Conservation (phyloP, 768 basidiomycete genomes). For the Tylopilus intermedius region DNA sequence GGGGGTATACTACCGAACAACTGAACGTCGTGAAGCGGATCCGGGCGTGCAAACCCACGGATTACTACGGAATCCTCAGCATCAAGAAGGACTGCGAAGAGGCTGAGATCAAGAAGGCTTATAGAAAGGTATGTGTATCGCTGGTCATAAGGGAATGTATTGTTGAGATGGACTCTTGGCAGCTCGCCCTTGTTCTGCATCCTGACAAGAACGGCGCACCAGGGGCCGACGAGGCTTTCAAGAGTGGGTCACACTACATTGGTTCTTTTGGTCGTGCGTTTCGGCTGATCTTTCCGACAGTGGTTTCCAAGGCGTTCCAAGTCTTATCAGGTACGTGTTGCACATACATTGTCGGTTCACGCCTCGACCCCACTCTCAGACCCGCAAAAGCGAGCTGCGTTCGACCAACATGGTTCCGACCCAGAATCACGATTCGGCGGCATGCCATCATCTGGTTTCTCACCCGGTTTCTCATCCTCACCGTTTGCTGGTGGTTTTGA, state of each 20-base stretch:
- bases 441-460: conserved; percentile 51
- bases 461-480: conserved; percentile 38
- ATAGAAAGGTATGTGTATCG: conserved; percentile 73
- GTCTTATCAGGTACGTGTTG: conserved; percentile 66
- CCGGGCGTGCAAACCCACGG: conserved; percentile 76
- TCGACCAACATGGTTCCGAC: conserved; percentile 80
- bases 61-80: conserved; percentile 89
- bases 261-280: background rate
- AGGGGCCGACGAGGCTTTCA: conserved; percentile 98
- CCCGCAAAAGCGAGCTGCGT: conserved; percentile 82
- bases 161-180: conserved; percentile 9
- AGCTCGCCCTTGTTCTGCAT: conserved; percentile 86
- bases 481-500: conserved; percentile 59
- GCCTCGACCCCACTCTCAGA: conserved; percentile 40
- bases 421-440: conserved; percentile 81
- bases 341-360: background rate
- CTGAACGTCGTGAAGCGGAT: conserved; percentile 79
- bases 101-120: conserved; percentile 86
- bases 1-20: conserved; percentile 87
- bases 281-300: conserved; percentile 37
- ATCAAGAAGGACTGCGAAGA: conserved; percentile 80
- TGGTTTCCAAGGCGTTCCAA: conserved; percentile 97
- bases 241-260: conserved; percentile 53
- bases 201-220: conserved; percentile 96
- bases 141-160: conserved; percentile 1